Conservation (phyloP, 23 red algal species). For the Gracilaria domingensis region DNA sequence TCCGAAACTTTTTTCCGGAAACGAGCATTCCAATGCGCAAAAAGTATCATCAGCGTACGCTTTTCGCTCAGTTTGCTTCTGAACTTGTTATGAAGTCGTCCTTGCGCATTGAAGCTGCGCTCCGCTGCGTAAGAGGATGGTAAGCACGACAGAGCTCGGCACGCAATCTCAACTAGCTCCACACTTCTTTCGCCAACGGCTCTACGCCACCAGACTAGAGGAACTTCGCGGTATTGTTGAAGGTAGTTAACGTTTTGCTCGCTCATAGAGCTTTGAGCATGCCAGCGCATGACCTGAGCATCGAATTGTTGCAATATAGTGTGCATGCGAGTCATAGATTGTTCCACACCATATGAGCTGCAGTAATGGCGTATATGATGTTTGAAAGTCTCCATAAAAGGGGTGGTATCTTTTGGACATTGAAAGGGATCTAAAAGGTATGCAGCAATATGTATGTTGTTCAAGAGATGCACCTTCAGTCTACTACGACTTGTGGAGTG, state of each 20-base stretch:
- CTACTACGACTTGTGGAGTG: too few relatives aligned
- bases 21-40: slow-evolving; percentile 31
- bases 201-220: not conserved
- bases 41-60: not conserved
- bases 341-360: not conserved
- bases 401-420: slow-evolving; percentile 30
- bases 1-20: not conserved
- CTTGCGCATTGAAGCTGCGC: not conserved
- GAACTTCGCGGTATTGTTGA: too few relatives aligned
- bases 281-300: not conserved
- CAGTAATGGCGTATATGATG: not conserved
- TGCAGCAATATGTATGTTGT: slow-evolving; percentile 23
- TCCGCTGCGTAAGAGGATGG: not conserved
- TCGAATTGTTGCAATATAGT: not conserved
- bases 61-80: not conserved
- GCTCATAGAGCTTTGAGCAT: not conserved
- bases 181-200: not conserved
- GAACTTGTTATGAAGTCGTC: not conserved
- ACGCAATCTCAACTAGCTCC: slow-evolving; percentile 9
- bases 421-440: slow-evolving; percentile 15
- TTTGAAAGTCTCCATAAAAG: not conserved
- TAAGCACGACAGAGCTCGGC: slow-evolving; percentile 13
- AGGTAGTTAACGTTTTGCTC: too few relatives aligned
- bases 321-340: not conserved
- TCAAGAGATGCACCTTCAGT: slow-evolving; percentile 20